Evolutionary conservation across 345 rosid species (phyloP).

Genomic region (Eucalyptus shirleyi): DNA sequence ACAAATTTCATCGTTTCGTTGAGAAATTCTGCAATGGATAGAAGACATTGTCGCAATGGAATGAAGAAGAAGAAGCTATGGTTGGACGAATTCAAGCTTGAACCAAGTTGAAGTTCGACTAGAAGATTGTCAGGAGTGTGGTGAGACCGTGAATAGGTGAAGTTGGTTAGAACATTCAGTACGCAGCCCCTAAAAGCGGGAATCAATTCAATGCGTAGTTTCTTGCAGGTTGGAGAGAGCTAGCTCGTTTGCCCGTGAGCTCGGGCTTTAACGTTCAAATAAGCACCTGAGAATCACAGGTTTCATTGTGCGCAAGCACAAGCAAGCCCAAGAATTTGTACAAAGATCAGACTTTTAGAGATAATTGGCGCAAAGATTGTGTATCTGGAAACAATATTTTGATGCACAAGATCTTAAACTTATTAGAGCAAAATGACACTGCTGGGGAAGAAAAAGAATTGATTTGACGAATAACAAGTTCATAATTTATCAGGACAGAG

Average conservation of each 20-base stretch:
- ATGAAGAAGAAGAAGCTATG: too few species aligned
- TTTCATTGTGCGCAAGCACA: not conserved
- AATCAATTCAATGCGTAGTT: not conserved
- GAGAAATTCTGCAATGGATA: too few species aligned
- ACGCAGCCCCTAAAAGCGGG: not conserved
- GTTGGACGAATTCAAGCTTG: too few species aligned
- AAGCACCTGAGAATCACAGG: not conserved
- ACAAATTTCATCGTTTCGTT: not conserved
- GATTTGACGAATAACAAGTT: not conserved
- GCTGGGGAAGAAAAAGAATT: not conserved
- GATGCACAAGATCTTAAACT: not conserved
- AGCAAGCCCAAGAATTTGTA: not conserved
- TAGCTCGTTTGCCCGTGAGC: not conserved
- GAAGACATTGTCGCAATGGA: accelerated
- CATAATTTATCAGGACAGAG: not conserved
- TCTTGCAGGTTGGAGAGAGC: not conserved
- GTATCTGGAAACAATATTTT: not conserved
- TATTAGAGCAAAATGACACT: not conserved
- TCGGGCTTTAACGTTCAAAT: not conserved
- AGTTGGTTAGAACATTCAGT: not conserved
- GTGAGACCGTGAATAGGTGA: not conserved
- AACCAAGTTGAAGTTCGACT: not conserved
- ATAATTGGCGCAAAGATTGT: not conserved
- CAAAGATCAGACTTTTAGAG: not conserved
- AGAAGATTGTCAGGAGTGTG: not conserved